phyloP scores from a whole-genome alignment of 768 basidiomycete genomes.

The Nevesoporus exiguus region DNA sequence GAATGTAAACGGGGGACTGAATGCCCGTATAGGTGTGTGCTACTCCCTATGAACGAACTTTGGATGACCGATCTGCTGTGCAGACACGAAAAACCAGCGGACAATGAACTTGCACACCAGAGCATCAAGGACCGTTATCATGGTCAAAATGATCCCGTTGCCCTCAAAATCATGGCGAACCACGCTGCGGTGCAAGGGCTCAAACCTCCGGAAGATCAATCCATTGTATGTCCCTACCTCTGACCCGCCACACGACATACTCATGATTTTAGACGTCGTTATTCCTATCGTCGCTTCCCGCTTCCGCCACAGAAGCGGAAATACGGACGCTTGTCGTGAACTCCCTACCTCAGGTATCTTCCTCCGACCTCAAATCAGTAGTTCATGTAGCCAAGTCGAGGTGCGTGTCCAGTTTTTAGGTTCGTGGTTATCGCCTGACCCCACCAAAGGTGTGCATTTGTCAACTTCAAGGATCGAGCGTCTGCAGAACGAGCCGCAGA shows the following conservation, averaged over 20 bases:
- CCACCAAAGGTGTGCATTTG: conserved; percentile 77
- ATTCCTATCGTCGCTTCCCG: conserved; percentile 77
- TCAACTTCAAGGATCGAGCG: conserved; percentile 83
- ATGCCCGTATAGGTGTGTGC: conserved; percentile 77
- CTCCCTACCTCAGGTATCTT: conserved; percentile 61
- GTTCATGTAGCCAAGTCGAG: conserved; percentile 83
- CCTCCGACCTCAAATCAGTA: conserved; percentile 72
- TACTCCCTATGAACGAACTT: background rate
- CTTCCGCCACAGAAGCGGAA: conserved; percentile 64
- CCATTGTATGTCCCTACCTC: conserved; percentile 59
- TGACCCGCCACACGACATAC: background rate
- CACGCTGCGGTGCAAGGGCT: conserved; percentile 82
- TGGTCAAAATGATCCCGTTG: conserved; percentile 91
- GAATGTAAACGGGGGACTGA: conserved; percentile 89
- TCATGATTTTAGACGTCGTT: conserved; percentile 62
- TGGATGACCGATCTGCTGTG: conserved; percentile 1
- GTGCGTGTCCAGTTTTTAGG: conserved; percentile 32
- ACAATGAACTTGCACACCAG: conserved; percentile 84
- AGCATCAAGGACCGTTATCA: conserved; percentile 94
- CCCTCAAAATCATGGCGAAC: conserved; percentile 78
- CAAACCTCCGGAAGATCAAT: conserved; percentile 83
- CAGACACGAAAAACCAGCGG: conserved; percentile 85
- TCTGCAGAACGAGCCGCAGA: conserved; percentile 88
- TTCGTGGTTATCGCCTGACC: background rate
- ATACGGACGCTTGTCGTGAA: conserved; percentile 70